Evolutionary conservation across 805 yeast genomes (phyloP), one percentile per base, ranked within the genome.

Genomic region (Ogataea trehalophila): DNA sequence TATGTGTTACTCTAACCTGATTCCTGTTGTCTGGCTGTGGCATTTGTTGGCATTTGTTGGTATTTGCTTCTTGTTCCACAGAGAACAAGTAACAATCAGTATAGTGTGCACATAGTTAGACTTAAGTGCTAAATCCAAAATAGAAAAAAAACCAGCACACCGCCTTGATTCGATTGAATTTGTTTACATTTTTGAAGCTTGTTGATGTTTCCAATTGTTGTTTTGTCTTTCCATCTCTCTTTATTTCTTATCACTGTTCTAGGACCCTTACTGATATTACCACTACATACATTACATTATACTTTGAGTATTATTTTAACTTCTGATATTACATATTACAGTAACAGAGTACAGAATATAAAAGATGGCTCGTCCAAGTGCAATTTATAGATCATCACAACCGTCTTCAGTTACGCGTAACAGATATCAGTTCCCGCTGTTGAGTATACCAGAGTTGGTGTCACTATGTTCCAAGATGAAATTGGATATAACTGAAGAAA

Each of bases 351-450:
- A 26, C 31, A 2, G 9, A 26, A 26, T 26, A 26, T 11, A 6
- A 11, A 26, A 26, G 31, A 67, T 67, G 70, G 66, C 70, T 13
- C 65, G 72, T 42, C 65, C 68, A 6, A 66, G 71, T 51, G 67
- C 68, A 17, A 57, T 65, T 7, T 66, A 65, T 51, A 57, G 66
- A 36, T 44, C 63, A 9, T 52, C 67, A 11, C 63, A 59, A 44
- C 51, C 63, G 16, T 45, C 56, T 13, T 42, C 56, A 15, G 48
- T 57, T 20, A 54, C 59, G 43, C 56, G 65, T 42, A 46, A 52
- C 18, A 57, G 56, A 34, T 63, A 65, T 53, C 61, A 64, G 51
- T 67, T 67, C 46, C 72, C 72, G 1, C 52, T 67, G 4, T 49
- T 66, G 16, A 69, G 63, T 40, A 36, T 55, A 3, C 41, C 52